Evolutionary conservation across 305 asterid species (phyloP).

Genomic region (Solanum aculeatissimum): DNA sequence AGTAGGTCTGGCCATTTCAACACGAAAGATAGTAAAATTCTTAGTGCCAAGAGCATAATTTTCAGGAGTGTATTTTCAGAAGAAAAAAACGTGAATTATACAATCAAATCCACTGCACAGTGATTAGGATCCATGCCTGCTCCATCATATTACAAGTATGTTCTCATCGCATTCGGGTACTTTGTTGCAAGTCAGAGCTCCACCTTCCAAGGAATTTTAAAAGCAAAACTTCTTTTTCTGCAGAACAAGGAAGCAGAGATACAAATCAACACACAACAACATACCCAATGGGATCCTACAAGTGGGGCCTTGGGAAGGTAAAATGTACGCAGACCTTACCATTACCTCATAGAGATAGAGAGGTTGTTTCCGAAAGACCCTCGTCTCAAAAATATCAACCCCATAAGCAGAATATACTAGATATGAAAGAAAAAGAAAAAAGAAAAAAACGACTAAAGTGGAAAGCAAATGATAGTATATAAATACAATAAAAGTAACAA

Average conservation of each 20-base stretch:
- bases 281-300: too few species aligned
- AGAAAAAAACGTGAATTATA: background rate
- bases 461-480: too few species aligned
- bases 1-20: background rate
- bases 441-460: too few species aligned
- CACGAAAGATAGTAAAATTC: background rate
- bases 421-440: too few species aligned
- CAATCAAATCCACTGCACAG: background rate
- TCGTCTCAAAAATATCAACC: too few species aligned
- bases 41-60: background rate
- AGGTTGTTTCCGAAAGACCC: too few species aligned
- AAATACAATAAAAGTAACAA: too few species aligned
- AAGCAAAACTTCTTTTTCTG: constrained; percentile 93
- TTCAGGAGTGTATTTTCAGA: background rate
- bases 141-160: background rate
- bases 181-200: background rate
- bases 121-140: background rate
- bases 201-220: constrained; percentile 13
- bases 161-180: background rate
- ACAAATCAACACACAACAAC: too few species aligned
- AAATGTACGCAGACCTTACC: too few species aligned
- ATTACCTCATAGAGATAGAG: too few species aligned
- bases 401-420: too few species aligned
- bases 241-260: background rate
- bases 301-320: too few species aligned